Base-by-base conservation (phyloP, 176 grass and related monocot genomes). In the Oropetium thomaeum region DNA sequence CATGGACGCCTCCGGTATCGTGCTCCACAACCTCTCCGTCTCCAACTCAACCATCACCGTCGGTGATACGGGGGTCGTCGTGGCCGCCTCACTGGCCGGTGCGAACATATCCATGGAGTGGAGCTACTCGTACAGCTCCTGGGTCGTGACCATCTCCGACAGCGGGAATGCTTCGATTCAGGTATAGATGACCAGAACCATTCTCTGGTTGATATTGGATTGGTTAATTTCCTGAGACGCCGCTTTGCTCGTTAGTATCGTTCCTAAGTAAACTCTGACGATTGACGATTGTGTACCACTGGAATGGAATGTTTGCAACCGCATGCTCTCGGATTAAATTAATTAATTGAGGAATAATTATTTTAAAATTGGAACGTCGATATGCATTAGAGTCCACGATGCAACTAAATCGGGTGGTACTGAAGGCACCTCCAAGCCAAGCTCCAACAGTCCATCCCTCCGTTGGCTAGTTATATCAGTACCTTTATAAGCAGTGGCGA, bases 81-180 rank as follows among this genome's bases (percentile, higher is more conserved):
- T 97, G 66, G 83, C 90, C 7, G 95, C 95, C 5, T 92, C 88
- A 5, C 30, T 92, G 19, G 82, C 86, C 48, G 93, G 69, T 22
- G 95, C 80, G 35, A 89, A 84, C 60, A 74, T 97, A 41, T 85
- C 81, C 42, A 83, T 97, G 90, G 60, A 83, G 79, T 97, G 95
- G 95, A 87, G 62, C 1, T 97, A 93, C 83, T 91, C 86, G 27
- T 97, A 93, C 51, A 62, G 25, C 43, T 70, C 81, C 28, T 97
- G 86, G 88, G 4, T 97, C 53, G 44, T 97, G 28, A 80, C 86
- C 1, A 67, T 97, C 31, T 92, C 88, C 15, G 95, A 97, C 43
- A 51, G 86, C 8, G 95, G 95, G 33, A 87, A 55, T 67, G 93
- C 93, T 54, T 90, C 88, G 32, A 77, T 97, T 88, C 77, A 89